Conservation (phyloP, 345 rosid genomes). For the Sisymbrium irio region DNA sequence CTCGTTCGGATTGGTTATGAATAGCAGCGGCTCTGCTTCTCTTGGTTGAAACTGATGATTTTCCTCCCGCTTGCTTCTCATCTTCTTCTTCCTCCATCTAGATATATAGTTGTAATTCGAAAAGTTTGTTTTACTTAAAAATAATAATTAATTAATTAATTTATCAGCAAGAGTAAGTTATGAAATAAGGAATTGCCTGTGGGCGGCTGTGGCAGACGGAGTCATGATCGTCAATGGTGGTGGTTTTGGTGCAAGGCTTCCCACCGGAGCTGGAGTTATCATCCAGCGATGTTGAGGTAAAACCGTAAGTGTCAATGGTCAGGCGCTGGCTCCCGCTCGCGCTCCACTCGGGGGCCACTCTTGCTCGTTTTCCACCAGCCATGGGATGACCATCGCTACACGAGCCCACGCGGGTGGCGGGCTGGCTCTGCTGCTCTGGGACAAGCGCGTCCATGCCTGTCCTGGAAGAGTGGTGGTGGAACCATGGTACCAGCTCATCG, state of each 20-base stretch:
- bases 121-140: not conserved
- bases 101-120: not conserved
- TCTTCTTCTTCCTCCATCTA: constrained; percentile 41
- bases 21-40: constrained; percentile 92
- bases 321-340: constrained; percentile 59
- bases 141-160: not conserved
- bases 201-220: constrained; percentile 65
- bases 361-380: constrained; percentile 49
- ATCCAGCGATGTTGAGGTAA: constrained; percentile 50
- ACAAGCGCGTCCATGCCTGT: constrained; percentile 76
- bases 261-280: constrained; percentile 17
- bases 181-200: constrained; percentile 39
- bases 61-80: constrained; percentile 42
- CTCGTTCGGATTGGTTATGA: constrained; percentile 98
- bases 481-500: constrained; percentile 56
- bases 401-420: constrained; percentile 53
- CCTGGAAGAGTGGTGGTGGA: constrained; percentile 37
- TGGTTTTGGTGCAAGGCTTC: constrained; percentile 35
- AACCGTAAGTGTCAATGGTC: constrained; percentile 57
- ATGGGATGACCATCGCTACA: constrained; percentile 45
- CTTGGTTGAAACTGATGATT: constrained; percentile 72
- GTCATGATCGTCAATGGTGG: constrained; percentile 75
- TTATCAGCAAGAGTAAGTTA: not conserved
- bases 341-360: constrained; percentile 59
- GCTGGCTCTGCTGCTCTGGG: constrained; percentile 35